Percentiles rank a stretch among this genome's conserved stretches.
Conservation (phyloP, 2,329 filamentous ascomycete genomes). For the Apiospora pterosperma region DNA sequence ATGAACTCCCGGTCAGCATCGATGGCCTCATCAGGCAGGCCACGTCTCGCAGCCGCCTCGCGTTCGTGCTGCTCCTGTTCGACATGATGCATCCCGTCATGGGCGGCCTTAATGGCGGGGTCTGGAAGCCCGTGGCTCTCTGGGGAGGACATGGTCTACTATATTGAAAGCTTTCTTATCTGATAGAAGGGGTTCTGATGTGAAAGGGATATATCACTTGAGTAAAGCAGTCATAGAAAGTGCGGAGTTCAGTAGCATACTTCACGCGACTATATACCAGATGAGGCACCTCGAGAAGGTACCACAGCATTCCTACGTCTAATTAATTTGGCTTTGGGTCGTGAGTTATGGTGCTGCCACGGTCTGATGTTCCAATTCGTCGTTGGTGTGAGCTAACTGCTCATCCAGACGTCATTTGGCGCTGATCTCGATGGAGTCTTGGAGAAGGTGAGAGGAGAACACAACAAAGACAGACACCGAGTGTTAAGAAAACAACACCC, state of each 20-base stretch:
- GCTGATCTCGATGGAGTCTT: background rate
- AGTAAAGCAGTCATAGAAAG: background rate
- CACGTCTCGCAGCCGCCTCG: background rate
- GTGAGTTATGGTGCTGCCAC: background rate
- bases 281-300: background rate
- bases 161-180: background rate
- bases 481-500: background rate
- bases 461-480: background rate
- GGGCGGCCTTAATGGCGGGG: background rate
- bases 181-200: background rate
- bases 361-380: background rate
- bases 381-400: background rate
- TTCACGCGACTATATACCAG: background rate
- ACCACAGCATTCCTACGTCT: background rate
- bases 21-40: background rate
- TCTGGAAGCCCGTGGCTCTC: conserved; percentile 3
- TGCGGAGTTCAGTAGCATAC: background rate
- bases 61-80: conserved; percentile 3
- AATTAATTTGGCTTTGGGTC: background rate
- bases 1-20: conserved; percentile 3
- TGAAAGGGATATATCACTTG: background rate
- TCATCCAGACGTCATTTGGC: background rate
- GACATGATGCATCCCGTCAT: conserved; percentile 3
- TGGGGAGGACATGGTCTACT: background rate
- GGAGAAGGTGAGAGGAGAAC: background rate